Evolutionary conservation across 768 basidiomycete species (phyloP), one percentile per base, ranked within the genome.

Genomic region (Hygrophoropsis aurantiaca): DNA sequence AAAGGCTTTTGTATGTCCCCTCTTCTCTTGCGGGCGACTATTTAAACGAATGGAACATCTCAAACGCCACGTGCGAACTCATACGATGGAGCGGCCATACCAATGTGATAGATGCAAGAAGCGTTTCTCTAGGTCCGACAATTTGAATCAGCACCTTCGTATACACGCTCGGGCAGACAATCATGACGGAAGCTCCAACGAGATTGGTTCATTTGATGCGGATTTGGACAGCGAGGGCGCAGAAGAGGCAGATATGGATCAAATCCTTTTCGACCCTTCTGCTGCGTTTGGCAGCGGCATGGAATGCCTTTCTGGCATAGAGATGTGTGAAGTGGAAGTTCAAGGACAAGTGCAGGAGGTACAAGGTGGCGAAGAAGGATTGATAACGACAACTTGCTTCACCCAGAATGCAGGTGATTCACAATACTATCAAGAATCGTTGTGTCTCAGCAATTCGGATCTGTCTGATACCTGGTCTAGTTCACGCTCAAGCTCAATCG

Each of bases 21-120:
- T 92, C 2, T 84, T 80, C 64, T 87, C 88, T 11, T 97, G 93
- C 59, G 82, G 87, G 3, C 74, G 87, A 52, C 70, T 87, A 55
- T 95, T 94, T 80, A 94, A 92, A 75, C 82, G 93, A 10, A 85
- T 87, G 79, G 93, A 95, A 60, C 92, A 95, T 61, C 77, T 94
- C 55, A 89, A 90, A 68, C 71, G 92, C 36, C 93, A 95, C 64
- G 68, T 93, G 24, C 78, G 90, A 49, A 92, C 91, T 8, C 93
- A 95, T 61, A 94, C 91, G 21, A 80, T 90, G 80, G 92, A 94
- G 65, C 73, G 85, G 32, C 92, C 93, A 1, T 94, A 82, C 66
- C 73, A 74, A 44, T 94, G 93, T 61, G 70, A 76, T 36, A 69
- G 73, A 20, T 95, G 93, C 64, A 72, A 75, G 58, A 91, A 90